A percentile compares a stretch with the other conserved stretches of the same genome.
Conservation (phyloP, 257 asterid species). For the Forsythia suspensa region DNA sequence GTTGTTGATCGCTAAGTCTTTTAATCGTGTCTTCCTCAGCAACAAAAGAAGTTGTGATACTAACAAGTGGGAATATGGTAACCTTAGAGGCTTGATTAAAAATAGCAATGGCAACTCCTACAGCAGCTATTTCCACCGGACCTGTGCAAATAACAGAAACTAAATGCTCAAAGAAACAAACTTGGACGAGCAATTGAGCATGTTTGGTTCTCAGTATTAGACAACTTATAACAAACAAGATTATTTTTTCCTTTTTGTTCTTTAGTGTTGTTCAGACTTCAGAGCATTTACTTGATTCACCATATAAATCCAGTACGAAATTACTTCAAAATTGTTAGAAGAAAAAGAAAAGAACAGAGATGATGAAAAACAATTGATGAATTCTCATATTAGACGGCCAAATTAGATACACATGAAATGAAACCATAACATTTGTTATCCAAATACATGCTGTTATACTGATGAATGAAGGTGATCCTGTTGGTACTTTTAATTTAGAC, state of each 20-base stretch:
- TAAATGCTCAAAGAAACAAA: background rate
- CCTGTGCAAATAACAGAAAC: slow-evolving; percentile 35
- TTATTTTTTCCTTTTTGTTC: background rate
- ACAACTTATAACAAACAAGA: background rate
- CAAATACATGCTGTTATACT: too few species aligned
- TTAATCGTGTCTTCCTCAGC: slow-evolving; percentile 86
- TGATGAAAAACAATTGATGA: too few species aligned
- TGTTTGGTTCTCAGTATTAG: background rate
- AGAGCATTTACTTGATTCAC: too few species aligned
- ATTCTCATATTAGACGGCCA: too few species aligned
- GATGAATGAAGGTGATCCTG: too few species aligned
- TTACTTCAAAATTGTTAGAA: too few species aligned
- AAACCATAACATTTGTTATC: too few species aligned
- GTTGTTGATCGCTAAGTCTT: slow-evolving; percentile 30
- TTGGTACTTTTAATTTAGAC: background rate
- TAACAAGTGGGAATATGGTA: slow-evolving; percentile 90
- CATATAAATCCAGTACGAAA: too few species aligned
- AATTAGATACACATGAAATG: too few species aligned
- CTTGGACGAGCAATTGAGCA: background rate
- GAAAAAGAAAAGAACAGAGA: too few species aligned
- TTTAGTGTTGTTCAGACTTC: too few species aligned
- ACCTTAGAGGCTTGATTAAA: slow-evolving; percentile 88
- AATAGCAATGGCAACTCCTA: slow-evolving; percentile 85
- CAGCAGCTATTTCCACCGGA: slow-evolving; percentile 84
- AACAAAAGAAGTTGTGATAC: slow-evolving; percentile 90